Base-by-base conservation (phyloP, 2,329 filamentous ascomycete species). In the Claviceps monticola region DNA sequence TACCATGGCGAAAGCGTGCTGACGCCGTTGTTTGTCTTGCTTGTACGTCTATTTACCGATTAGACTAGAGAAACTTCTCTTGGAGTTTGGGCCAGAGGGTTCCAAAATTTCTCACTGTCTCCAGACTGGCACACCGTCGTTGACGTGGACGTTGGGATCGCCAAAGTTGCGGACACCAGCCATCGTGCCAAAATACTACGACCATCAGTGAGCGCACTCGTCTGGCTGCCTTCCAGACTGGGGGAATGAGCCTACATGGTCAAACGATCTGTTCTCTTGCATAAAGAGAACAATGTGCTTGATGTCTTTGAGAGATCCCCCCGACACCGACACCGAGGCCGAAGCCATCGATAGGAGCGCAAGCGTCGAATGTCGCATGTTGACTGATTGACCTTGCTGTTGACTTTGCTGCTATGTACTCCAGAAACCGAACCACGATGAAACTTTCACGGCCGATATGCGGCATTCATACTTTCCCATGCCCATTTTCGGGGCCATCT, bases 221-320 rank as follows among this genome's bases (percentile, higher is more conserved):
- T 9, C 41, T 9, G 13, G 9, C 16, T 6, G 17, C 13, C 11
- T 23, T n/a, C 37, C 37, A 6, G n/a, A 8, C 5, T 11, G 13
- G 6, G 8, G 9, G 9, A 36, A 17, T 8, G 14, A n/a, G 43
- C 62, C 47, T 51, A 64, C 63, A 19, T 65, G 64, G 50, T 65
- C 62, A 48, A 66, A 61, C 1, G 64, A 64, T 17, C 64, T 55
- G 46, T 66, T 66, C 50, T 66, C 74, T 57, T 78, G 74, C 75
- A 78, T 79, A 57, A 78, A 75, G 39, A 79, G 69, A n/a, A 79
- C 67, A 36, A 78, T 74, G 68, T 79, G 75, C 50, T 78, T 71
- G 53, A 79, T 72, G 51, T 78, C 74, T 29, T 66, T 66, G 41
- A 76, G 63, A 3, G 71, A 72, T 4, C 65, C 67, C 5, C 66